These are phyloP conservation scores for Cryphonectria carpinicola DNA, from an alignment of 2,329 filamentous ascomycete species.

Conservation along the genomic window DNA sequence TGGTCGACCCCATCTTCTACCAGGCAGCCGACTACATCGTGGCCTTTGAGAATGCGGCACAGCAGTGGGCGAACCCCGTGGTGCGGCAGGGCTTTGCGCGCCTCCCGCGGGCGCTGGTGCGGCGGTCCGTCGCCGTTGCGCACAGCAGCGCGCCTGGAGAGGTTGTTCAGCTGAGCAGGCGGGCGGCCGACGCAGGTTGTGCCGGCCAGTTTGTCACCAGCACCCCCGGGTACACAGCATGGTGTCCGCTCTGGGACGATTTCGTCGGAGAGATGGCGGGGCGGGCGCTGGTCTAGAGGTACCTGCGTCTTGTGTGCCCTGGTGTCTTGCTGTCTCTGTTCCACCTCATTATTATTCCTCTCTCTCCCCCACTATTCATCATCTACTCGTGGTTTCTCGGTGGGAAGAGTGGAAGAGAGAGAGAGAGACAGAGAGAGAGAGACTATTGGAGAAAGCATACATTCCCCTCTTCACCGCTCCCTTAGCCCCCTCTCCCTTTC, in stretches of 20 bases:
- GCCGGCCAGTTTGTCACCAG: conserved; percentile 32
- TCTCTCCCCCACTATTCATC: not conserved
- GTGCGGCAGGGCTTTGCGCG: conserved; percentile 29
- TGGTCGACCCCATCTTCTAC: conserved; percentile 46
- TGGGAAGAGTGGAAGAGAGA: too few species aligned
- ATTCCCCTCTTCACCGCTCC: not conserved
- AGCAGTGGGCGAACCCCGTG: conserved; percentile 29
- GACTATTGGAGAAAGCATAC: not conserved
- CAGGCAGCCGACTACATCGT: conserved; percentile 48
- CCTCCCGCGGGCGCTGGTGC: conserved; percentile 26
- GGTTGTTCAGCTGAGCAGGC: conserved; percentile 19
- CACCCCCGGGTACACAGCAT: conserved; percentile 30
- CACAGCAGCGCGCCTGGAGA: conserved; percentile 27
- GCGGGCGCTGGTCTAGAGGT: conserved; percentile 11
- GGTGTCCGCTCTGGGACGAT: conserved; percentile 31
- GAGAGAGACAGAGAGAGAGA: too few species aligned
- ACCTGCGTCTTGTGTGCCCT: not conserved
- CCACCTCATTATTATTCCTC: not conserved
- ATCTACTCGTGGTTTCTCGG: not conserved
- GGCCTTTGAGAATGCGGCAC: conserved; percentile 44
- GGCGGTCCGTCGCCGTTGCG: conserved; percentile 30
- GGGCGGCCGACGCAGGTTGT: conserved; percentile 28
- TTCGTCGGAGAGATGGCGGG: conserved; percentile 30
- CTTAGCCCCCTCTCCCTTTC: not conserved
- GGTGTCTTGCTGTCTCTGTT: too few species aligned